Base-by-base conservation (phyloP, 768 basidiomycete genomes). In the Naematelia aurantialba region DNA sequence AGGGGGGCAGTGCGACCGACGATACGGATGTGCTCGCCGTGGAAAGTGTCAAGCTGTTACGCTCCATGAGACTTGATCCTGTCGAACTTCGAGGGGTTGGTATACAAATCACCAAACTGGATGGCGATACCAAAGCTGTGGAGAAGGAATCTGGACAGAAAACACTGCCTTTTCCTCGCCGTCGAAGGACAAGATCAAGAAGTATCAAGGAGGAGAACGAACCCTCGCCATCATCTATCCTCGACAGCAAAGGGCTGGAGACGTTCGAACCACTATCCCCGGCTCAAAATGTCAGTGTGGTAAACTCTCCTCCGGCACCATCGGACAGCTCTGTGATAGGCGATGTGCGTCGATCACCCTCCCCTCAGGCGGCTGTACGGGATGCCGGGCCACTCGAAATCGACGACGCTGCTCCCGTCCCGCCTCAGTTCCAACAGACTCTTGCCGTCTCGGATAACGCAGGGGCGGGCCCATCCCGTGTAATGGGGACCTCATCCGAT, bases 11-110 rank as follows among this genome's bases (percentile, higher is more conserved):
- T 21, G 84, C 89, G 4, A 91, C 91, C 0, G 86, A 84, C 70
- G 87, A 96, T 62, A 78, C 82, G 13, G 81, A 79, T 39, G 77
- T 85, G 34, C 87, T 99, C 42, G 89, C 85, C 0, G 82, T 85
- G 24, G 85, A 86, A 60, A 87, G 89, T 4, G 89, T 87, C 84
- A 82, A 83, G 60, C 76, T 96, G 14, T 80, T 94, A 27, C 81
- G 83, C 65, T 82, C 83, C 0, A 85, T 91, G 74, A 80, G 82
- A 34, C 87, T 96, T 51, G 88, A 91, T 62, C 85, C 91, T 0
- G 83, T 80, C 59, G 94, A 97, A 62, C 79, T 98, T n/a, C 83
- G 94, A 21, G 94, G 94, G 0, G 83, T 98, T 56, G 91, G 89
- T 0, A 87, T 98, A 5, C 91, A 93, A 68, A 84, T 97, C 12